Percentiles rank a stretch among this genome's conserved stretches.
Conservation (phyloP, 2,329 filamentous ascomycete species). For the Raffaelea deltoideospora region DNA sequence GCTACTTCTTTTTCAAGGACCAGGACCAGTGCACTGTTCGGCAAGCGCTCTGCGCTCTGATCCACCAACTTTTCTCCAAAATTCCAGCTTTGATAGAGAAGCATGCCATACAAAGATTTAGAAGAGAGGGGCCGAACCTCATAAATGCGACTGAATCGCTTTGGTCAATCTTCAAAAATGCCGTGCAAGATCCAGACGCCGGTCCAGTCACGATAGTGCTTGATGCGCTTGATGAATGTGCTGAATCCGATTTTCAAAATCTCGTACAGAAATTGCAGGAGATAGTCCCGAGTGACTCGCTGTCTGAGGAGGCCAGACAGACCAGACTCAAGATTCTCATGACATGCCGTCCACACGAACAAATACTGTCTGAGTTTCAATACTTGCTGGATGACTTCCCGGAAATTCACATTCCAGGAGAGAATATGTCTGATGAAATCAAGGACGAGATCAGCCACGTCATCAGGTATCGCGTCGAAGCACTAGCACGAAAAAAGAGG, state of each 20-base stretch:
- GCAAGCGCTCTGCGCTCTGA: constrained; percentile 22
- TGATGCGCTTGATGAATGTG: background rate
- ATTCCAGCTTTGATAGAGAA: constrained; percentile 15
- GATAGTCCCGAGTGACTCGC: too few species aligned
- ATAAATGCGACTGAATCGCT: background rate
- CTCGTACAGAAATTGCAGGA: background rate
- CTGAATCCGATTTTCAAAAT: background rate
- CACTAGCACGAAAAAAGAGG: background rate
- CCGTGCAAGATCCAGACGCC: background rate
- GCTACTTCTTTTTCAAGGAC: constrained; percentile 30
- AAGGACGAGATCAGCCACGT: constrained; percentile 3
- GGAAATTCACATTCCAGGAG: constrained; percentile 4
- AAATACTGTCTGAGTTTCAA: constrained; percentile 4
- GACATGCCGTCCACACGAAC: constrained; percentile 4
- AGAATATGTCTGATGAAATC: constrained; percentile 4
- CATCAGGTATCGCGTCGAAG: constrained; percentile 2
- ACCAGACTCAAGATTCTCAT: constrained; percentile 1
- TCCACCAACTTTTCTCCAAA: constrained; percentile 22
- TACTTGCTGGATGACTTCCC: background rate
- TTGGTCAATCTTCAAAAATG: background rate
- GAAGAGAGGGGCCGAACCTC: background rate
- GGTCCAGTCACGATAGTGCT: background rate
- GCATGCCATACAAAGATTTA: constrained; percentile 14
- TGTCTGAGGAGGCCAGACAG: background rate
- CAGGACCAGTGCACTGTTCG: constrained; percentile 17